phyloP scores from a whole-genome alignment of 2,329 filamentous ascomycete species.

The Trichoderma asperellum region DNA sequence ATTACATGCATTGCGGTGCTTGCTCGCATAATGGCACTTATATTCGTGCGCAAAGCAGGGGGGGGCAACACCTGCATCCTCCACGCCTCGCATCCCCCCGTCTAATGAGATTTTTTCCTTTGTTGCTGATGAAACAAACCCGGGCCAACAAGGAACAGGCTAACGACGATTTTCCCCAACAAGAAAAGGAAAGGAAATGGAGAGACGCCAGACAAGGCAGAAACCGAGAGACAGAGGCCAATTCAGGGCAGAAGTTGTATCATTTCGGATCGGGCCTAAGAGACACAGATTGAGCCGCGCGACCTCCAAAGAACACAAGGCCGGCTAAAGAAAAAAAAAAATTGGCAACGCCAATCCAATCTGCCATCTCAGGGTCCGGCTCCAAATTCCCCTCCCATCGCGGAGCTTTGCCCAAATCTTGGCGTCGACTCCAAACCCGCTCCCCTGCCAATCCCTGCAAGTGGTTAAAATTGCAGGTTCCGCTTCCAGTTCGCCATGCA shows the following conservation, averaged over 20 bases:
- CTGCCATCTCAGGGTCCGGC: neutral
- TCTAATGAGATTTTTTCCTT: conserved; percentile 15
- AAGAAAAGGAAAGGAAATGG: neutral
- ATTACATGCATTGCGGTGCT: conserved; percentile 1
- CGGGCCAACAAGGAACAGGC: neutral
- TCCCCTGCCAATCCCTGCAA: conserved; percentile 24
- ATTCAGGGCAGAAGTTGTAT: neutral
- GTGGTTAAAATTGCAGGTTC: conserved; percentile 25
- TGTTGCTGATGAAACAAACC: conserved; percentile 2
- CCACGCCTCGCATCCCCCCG: conserved; percentile 18
- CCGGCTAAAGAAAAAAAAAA: neutral
- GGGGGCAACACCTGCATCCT: conserved; percentile 15
- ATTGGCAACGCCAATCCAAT: neutral
- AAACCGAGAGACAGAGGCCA: neutral
- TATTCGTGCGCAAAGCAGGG: neutral
- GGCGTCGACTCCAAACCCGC: conserved; percentile 14
- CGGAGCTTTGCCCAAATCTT: conserved; percentile 25
- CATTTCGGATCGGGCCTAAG: neutral
- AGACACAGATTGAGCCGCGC: neutral
- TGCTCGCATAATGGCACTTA: neutral
- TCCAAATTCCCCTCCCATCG: conserved; percentile 10
- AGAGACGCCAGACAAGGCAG: neutral
- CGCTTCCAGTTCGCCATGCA: conserved; percentile 16
- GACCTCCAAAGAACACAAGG: neutral
- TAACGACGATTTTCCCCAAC: neutral